These are phyloP conservation scores for Exophiala bonariae DNA, from an alignment of 2,329 filamentous ascomycete genomes.

Conservation along the genomic window DNA sequence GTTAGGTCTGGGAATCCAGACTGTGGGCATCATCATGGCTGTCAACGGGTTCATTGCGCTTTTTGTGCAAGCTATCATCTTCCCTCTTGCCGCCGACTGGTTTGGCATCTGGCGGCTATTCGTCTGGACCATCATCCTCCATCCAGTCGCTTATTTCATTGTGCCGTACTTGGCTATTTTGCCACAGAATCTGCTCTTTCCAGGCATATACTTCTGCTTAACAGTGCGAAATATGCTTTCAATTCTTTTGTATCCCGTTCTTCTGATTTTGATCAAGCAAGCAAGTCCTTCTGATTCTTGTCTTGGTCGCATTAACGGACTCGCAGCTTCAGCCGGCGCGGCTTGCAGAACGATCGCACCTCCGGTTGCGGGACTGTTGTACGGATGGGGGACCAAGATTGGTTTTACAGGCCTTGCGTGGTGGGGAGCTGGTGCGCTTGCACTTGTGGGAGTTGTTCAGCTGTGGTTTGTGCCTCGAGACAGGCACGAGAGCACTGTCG, in stretches of 20 bases:
- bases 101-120: constrained; percentile 70
- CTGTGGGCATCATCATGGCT: constrained; percentile 68
- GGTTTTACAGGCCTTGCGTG: constrained; percentile 63
- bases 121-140: constrained; percentile 63
- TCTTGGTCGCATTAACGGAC: constrained; percentile 70
- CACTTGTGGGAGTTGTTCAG: constrained; percentile 57
- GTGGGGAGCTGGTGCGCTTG: constrained; percentile 60
- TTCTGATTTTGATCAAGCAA: constrained; percentile 72
- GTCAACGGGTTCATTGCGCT: constrained; percentile 71
- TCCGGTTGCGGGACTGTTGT: constrained; percentile 67
- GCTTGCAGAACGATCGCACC: constrained; percentile 69
- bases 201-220: constrained; percentile 66
- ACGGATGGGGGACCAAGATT: constrained; percentile 59
- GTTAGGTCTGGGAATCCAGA: constrained; percentile 64
- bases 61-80: constrained; percentile 70
- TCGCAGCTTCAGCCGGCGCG: constrained; percentile 71
- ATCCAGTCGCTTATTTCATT: constrained; percentile 67
- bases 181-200: constrained; percentile 53
- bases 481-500: constrained; percentile 41
- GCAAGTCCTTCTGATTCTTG: constrained; percentile 63
- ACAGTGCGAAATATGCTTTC: constrained; percentile 66
- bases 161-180: constrained; percentile 67
- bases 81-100: constrained; percentile 62
- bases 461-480: constrained; percentile 56
- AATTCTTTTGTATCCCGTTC: constrained; percentile 67